A percentile compares a stretch with the other conserved stretches of the same genome.
Evolutionary conservation across 441 rosid species (phyloP).

Genomic region (Jatropha multifida): DNA sequence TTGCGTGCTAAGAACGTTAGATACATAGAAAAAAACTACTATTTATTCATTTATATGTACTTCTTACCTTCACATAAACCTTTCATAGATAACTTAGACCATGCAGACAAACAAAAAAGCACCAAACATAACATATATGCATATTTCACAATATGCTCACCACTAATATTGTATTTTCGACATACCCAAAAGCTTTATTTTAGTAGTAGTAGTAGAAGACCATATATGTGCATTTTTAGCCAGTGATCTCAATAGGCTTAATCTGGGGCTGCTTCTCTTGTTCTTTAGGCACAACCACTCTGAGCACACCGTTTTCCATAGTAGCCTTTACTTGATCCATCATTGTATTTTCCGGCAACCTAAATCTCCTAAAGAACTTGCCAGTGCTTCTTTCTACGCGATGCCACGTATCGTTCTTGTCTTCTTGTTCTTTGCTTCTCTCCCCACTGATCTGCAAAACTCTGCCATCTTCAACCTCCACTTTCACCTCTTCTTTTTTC

Average conservation of each 20-base stretch:
- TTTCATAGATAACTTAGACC: no score
- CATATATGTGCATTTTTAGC: conserved; percentile 13
- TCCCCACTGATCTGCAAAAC: conserved; percentile 43
- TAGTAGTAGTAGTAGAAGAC: neutral
- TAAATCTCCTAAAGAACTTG: conserved; percentile 39
- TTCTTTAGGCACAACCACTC: conserved; percentile 34
- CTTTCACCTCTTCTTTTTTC: conserved; percentile 45
- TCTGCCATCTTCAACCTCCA: conserved; percentile 38
- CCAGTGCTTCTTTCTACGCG: conserved; percentile 36
- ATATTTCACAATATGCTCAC: neutral
- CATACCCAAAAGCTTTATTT: neutral
- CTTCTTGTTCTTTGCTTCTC: conserved; percentile 37
- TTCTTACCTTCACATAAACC: no score
- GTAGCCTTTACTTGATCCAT: conserved; percentile 35
- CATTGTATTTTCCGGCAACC: conserved; percentile 40
- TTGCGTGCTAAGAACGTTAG: no score
- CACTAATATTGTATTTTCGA: neutral
- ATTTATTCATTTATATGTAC: no score
- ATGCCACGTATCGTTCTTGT: conserved; percentile 40
- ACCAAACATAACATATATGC: neutral
- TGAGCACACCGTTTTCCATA: conserved; percentile 43
- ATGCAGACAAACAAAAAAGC: neutral
- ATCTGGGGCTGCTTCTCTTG: conserved; percentile 33
- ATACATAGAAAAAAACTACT: no score
- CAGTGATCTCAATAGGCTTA: conserved; percentile 35